Evolutionary conservation across 495 filamentous ascomycete species (phyloP).

Genomic region (Astrothelium subdiscretum): DNA sequence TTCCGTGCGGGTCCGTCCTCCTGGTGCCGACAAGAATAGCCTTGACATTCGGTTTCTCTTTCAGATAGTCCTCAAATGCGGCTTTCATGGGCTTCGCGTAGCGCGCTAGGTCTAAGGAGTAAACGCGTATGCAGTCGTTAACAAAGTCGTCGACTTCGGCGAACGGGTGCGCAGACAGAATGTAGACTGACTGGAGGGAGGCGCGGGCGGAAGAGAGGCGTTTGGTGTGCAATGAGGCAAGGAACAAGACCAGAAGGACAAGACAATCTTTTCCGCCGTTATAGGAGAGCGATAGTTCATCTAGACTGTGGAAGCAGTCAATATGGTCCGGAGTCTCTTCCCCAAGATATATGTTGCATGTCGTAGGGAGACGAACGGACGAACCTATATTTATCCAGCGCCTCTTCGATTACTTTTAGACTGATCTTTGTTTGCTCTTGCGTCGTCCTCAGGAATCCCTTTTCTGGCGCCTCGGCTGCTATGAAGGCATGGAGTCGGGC

Average conservation of each 20-base stretch:
- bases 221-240: conserved; percentile 49
- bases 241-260: conserved; percentile 79
- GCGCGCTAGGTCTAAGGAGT: conserved; percentile 64
- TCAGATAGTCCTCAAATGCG: conserved; percentile 68
- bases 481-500: conserved; percentile 59
- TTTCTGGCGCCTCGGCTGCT: conserved; percentile 40
- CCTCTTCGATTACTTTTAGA: conserved; percentile 58
- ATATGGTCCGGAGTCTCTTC: background rate
- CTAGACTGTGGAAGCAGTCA: conserved; percentile 37
- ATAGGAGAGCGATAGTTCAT: conserved; percentile 81
- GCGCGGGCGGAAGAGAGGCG: conserved; percentile 22
- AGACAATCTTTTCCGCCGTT: conserved; percentile 98
- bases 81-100: conserved; percentile 68
- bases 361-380: conserved; percentile 13
- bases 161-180: conserved; percentile 71
- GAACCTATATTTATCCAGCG: conserved; percentile 59
- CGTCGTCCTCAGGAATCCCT: conserved; percentile 45
- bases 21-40: conserved; percentile 90
- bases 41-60: conserved; percentile 47
- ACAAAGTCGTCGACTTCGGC: conserved; percentile 79
- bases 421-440: conserved; percentile 63
- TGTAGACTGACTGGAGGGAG: conserved; percentile 70
- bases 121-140: conserved; percentile 42
- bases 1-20: conserved; percentile 85
- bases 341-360: background rate